phyloP scores from a whole-genome alignment of 129 eudicot genomes.

The Heracleum sosnowskyi region DNA sequence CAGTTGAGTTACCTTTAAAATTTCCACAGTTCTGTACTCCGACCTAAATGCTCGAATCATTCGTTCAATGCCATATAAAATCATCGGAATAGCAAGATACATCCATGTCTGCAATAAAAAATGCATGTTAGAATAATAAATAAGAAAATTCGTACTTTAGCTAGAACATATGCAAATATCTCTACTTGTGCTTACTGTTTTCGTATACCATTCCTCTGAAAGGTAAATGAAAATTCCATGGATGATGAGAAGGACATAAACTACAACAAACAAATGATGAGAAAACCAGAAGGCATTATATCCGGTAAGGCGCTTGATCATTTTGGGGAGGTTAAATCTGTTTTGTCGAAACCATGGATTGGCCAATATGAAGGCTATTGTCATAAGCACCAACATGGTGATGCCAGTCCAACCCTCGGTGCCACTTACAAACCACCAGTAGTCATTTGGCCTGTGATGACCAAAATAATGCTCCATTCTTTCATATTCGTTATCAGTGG shows the following conservation, averaged over 20 bases:
- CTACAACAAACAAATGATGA: constrained; percentile 50
- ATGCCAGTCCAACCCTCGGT: constrained; percentile 47
- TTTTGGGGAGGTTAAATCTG: constrained; percentile 28
- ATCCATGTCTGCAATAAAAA: constrained; percentile 48
- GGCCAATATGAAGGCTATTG: constrained; percentile 46
- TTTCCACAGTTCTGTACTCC: constrained; percentile 35
- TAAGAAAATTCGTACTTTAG: background rate
- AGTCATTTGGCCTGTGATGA: constrained; percentile 25
- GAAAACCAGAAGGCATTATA: constrained; percentile 70
- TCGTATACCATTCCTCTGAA: constrained; percentile 48
- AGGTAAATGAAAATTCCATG: constrained; percentile 48
- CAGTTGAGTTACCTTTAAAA: constrained; percentile 32
- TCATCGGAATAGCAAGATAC: constrained; percentile 51
- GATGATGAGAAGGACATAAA: constrained; percentile 37
- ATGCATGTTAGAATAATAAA: background rate
- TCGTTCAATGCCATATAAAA: constrained; percentile 40
- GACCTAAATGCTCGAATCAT: constrained; percentile 38
- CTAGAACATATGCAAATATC: background rate
- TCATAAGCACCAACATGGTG: constrained; percentile 47
- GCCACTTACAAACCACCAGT: constrained; percentile 45
- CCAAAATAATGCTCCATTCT: constrained; percentile 40
- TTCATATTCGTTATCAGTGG: constrained; percentile 35
- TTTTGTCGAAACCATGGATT: constrained; percentile 50
- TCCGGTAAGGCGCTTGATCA: constrained; percentile 40
- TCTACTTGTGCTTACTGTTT: constrained; percentile 30